These are phyloP conservation scores for Acanthamoeba castellanii DNA, from an alignment of 208 protist genomes.

Conservation along the genomic window DNA sequence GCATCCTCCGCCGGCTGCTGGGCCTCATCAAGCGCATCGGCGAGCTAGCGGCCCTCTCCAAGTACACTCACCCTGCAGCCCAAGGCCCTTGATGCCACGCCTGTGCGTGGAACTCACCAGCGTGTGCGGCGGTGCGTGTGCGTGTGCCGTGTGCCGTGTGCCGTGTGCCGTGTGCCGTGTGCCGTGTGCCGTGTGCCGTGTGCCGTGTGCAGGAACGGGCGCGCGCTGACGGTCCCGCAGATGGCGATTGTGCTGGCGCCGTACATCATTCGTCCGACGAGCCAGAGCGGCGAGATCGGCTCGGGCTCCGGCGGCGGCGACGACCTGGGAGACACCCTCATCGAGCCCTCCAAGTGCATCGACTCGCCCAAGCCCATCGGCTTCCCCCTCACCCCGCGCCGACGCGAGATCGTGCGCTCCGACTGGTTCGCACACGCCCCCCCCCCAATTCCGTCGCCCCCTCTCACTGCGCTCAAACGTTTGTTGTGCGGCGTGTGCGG, in stretches of 20 bases:
- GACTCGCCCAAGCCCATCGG: slow-evolving; percentile 64
- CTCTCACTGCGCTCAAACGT: not conserved
- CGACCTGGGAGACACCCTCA: not conserved
- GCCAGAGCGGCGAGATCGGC: not conserved
- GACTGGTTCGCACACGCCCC: not conserved
- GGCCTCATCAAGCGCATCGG: slow-evolving; percentile 57
- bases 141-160: not conserved
- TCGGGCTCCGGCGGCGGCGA: not conserved
- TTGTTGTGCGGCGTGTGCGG: too few species aligned
- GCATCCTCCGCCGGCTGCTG: slow-evolving; percentile 27
- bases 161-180: not conserved
- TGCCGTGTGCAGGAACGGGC: not conserved
- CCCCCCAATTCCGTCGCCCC: not conserved
- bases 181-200: not conserved
- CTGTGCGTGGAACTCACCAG: not conserved
- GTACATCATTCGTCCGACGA: slow-evolving; percentile 30
- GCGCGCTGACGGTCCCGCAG: not conserved
- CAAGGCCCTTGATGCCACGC: too few species aligned
- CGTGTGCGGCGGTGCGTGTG: not conserved
- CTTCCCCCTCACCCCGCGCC: slow-evolving; percentile 20
- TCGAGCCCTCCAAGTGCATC: slow-evolving; percentile 61
- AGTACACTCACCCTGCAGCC: not conserved
- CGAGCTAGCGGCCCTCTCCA: not conserved
- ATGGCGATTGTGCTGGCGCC: slow-evolving; percentile 46
- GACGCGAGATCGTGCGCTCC: slow-evolving; percentile 31